Conservation (phyloP, 129 eudicot genomes). For the Lactuca sativa region DNA sequence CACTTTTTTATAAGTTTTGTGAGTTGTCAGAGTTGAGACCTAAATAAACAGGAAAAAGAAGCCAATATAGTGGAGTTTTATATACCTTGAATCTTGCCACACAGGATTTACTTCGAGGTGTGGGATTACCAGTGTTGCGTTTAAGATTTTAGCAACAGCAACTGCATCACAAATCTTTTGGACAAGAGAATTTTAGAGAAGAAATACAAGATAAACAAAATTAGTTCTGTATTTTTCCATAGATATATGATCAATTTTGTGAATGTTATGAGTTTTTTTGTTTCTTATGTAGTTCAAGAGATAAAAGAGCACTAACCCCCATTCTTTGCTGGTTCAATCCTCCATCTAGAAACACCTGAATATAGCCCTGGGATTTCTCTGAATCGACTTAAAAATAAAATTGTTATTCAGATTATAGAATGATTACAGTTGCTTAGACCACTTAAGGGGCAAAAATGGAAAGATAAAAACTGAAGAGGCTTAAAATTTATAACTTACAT, state of each 20-base stretch:
- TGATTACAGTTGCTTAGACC: neutral
- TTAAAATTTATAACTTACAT: conserved; percentile 31
- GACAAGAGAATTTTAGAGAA: conserved; percentile 13
- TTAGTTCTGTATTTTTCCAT: neutral
- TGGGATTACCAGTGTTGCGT: conserved; percentile 87
- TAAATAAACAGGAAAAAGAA: conserved; percentile 9
- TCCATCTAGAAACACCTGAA: conserved; percentile 94
- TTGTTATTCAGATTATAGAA: neutral
- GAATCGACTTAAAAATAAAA: conserved; percentile 43
- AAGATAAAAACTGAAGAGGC: neutral
- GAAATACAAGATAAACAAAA: neutral
- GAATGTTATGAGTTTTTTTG: neutral
- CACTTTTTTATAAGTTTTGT: conserved; percentile 1
- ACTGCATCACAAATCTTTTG: conserved; percentile 89
- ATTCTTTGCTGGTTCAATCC: conserved; percentile 95
- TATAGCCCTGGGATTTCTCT: conserved; percentile 63
- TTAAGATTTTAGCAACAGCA: conserved; percentile 83
- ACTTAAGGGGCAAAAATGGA: neutral
- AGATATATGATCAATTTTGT: neutral
- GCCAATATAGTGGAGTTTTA: neutral
- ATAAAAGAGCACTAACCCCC: conserved; percentile 56
- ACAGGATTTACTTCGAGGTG: conserved; percentile 92
- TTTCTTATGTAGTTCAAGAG: neutral
- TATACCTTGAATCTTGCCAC: conserved; percentile 94
- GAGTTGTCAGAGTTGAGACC: neutral